Evolutionary conservation across 106 monocot genomes (phyloP), one percentile per base, ranked within the genome.

Genomic region (Phalaenopsis equestris): DNA sequence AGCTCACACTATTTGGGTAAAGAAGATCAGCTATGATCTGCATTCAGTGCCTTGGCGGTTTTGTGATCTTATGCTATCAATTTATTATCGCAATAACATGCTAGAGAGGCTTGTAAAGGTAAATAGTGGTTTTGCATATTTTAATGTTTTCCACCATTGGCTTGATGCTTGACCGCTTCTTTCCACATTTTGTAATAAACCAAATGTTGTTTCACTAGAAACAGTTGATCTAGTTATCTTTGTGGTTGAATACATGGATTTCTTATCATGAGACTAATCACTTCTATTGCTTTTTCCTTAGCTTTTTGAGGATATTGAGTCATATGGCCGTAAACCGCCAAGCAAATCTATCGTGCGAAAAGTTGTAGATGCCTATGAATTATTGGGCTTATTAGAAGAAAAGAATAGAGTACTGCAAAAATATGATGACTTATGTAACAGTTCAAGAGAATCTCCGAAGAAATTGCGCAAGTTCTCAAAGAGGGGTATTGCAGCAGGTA

Each of bases 41-140:
- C 93, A 93, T 85, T 93, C 95, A 56, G 99, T 94, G 42, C 94
- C 99, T 42, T 99, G 99, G 99, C 74, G 84, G 14, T 90, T 99
- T 52, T 95, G 92, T 72, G 90, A 91, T 57, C 93, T 95, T 78
- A 95, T 99, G 95, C 79, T 99, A 72, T 93, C 91, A 72, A 95
- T 99, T 67, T 99, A 99, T 83, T 94, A 91, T 83, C 86, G 95
- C 72, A 95, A 99, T 80, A 95, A 99, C 74, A 99, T 91, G 99
- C 88, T 94, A 55, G 88, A 91, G 81, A 90, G 94, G 85, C 93
- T 95, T 80, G 79, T 95, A 36, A 91, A 93, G 94, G 99, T 99
- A 88, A 12, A 43, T 15, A 2, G 76, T 57, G 61, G 21, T 61
- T 61, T 77, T 61, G 61, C 52, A 52, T 52, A 52, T 52, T 52